Base-by-base conservation (phyloP, 2,329 filamentous ascomycete genomes). In the Cladosporium oxysporum region DNA sequence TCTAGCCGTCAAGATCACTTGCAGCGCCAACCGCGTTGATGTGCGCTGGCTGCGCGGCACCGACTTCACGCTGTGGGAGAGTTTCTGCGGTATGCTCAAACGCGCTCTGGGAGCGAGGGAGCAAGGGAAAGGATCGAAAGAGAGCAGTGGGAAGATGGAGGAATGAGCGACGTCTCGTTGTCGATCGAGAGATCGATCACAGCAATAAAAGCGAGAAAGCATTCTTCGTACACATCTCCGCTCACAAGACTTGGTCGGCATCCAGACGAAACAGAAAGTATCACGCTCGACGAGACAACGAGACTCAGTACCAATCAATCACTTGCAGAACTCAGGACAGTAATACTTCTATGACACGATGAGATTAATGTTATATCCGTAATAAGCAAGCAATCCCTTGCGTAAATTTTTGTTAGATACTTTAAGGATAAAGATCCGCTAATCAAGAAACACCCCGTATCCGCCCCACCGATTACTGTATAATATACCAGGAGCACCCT, bases 31-130 rank as follows among this genome's bases (percentile, higher is more conserved):
- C 44, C 74, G 77, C 18, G 76, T 81, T 3, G 76, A 80, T 21
- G 80, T 88, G 0, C 83, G 91, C 35, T 96, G 92, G 93, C 74
- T 92, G 0, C 88, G 91, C 71, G 94, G 95, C 0, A 82, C 83
- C 6, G 91, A 96, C 70, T 81, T 85, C 21, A 83, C 88, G 0
- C 74, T 95, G 0, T 97, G 94, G 77, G 91, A 96, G 79, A 97
- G 93, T 75, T 92, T 99, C 69, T 90, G 88, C 67, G 93, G 92
- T 0, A 92, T 93, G 81, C 69, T 96, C 53, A 91, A 88, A 76
- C 65, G 72, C n/a, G 62, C 70, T 2, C 44, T 75, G 2, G 64
- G 64, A 33, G 64, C 62, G 29, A 58, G 62, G 26, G 41, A 64
- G 47, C 53, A 63, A 31, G 60, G n/a, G 2, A 29, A 2, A 18